Conservation (phyloP, 257 asterid species). For the Petunia secreta region DNA sequence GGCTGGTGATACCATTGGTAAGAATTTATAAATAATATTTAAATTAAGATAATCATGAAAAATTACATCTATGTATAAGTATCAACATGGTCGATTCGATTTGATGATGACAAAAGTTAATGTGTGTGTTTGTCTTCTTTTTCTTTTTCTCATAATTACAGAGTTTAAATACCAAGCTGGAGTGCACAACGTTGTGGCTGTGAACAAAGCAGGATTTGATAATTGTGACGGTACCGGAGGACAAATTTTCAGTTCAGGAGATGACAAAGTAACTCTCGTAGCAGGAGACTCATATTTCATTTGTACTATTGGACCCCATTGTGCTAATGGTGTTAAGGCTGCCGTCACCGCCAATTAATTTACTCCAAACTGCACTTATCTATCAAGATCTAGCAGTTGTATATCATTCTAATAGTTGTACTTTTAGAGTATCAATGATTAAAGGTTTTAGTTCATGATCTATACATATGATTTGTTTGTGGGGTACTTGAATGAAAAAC, state of each 20-base stretch:
- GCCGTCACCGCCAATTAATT: background rate
- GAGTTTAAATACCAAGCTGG: background rate
- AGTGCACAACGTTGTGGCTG: background rate
- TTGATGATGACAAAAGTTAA: no score
- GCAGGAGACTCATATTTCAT: background rate
- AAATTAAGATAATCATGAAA: no score
- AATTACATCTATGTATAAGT: no score
- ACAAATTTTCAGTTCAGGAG: constrained; percentile 4
- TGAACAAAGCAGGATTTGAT: background rate
- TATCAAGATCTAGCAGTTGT: background rate
- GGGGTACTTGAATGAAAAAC: background rate
- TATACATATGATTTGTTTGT: background rate
- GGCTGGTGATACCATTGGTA: no score
- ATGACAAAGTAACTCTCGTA: background rate
- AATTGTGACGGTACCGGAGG: background rate
- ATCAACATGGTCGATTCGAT: no score
- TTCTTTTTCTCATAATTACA: background rate
- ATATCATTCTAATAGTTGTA: background rate
- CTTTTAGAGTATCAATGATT: background rate
- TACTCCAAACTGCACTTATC: background rate
- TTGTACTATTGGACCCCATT: background rate
- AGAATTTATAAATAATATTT: no score
- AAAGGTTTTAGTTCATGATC: background rate
- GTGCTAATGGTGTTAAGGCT: background rate
- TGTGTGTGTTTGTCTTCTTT: background rate